Percentiles rank a stretch among this genome's conserved stretches.
phyloP scores from a whole-genome alignment of 2,329 filamentous ascomycete species.

The Colletotrichum nymphaeae region DNA sequence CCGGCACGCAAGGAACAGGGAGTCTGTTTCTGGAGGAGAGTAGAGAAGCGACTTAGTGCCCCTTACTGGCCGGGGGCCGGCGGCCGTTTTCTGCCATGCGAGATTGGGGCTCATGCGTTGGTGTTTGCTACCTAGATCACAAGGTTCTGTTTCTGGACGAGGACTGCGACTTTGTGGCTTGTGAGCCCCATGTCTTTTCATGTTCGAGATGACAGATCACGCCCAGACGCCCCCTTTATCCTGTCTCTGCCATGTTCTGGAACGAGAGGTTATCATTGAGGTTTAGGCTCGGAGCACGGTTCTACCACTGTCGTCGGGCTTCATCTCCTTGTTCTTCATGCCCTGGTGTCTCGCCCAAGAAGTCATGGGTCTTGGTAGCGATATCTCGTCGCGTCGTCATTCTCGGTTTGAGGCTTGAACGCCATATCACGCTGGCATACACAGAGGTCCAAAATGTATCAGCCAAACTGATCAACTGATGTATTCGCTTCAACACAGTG shows the following conservation, averaged over 20 bases:
- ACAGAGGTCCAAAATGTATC: not conserved
- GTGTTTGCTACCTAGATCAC: not conserved
- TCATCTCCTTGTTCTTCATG: not conserved
- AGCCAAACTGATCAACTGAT: not conserved
- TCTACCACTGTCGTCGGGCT: conserved; percentile 20
- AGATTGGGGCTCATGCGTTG: not conserved
- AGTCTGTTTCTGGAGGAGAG: not conserved
- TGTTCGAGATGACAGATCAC: not conserved
- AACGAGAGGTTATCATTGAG: not conserved
- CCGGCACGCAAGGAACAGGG: not conserved
- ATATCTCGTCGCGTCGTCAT: conserved; percentile 8
- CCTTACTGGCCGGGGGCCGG: not conserved
- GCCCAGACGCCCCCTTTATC: not conserved
- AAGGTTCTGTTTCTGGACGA: not conserved
- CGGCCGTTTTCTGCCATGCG: not conserved
- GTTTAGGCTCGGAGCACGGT: not conserved
- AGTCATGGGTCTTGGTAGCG: conserved; percentile 11
- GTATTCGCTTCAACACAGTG: not conserved
- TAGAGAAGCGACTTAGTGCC: not conserved
- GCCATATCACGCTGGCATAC: not conserved
- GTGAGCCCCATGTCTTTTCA: not conserved
- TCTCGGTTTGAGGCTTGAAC: not conserved
- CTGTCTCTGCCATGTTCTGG: not conserved
- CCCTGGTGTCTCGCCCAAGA: not conserved
- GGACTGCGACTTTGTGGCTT: not conserved